A percentile compares a stretch with the other conserved stretches of the same genome.
Evolutionary conservation across 2,329 filamentous ascomycete genomes (phyloP).

Genomic region (Trichoderma sp.): DNA sequence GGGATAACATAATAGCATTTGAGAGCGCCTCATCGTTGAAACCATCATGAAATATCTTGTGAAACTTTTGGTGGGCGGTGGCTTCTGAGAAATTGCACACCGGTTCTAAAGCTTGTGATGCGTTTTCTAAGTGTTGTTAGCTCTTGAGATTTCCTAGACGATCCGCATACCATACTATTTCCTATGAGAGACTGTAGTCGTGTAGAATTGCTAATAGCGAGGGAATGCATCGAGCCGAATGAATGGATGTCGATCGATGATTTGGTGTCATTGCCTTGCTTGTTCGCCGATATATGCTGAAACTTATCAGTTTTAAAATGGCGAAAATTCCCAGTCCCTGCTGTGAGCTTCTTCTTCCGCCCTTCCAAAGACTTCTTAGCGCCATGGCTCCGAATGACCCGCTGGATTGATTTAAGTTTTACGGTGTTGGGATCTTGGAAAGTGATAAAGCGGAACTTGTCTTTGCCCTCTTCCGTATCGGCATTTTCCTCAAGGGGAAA

Average conservation of each 20-base stretch:
- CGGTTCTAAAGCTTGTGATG: conserved; percentile 7
- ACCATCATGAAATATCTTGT: not conserved
- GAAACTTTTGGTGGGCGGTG: conserved; percentile 5
- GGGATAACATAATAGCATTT: conserved; percentile 9
- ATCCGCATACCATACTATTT: not conserved
- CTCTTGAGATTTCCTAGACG: not conserved
- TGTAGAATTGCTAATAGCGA: not conserved
- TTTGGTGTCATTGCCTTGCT: not conserved
- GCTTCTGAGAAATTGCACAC: conserved; percentile 12
- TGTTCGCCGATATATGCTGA: not conserved
- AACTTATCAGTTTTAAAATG: not conserved
- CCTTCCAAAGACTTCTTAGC: not conserved
- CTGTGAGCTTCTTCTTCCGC: not conserved
- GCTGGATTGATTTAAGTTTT: not conserved
- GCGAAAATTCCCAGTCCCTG: not conserved
- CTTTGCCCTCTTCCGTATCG: not conserved
- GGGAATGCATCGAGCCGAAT: not conserved
- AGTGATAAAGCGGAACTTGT: not conserved
- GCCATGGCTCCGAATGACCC: not conserved
- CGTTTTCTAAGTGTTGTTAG: not conserved
- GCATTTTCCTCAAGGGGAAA: not conserved
- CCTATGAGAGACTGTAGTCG: not conserved
- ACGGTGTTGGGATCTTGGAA: not conserved
- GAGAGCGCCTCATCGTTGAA: conserved; percentile 11
- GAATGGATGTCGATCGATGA: not conserved